A percentile compares a stretch with the other conserved stretches of the same genome.
These are phyloP conservation scores for Podaxis sp. DNA, from an alignment of 768 basidiomycete species.

Conservation along the genomic window DNA sequence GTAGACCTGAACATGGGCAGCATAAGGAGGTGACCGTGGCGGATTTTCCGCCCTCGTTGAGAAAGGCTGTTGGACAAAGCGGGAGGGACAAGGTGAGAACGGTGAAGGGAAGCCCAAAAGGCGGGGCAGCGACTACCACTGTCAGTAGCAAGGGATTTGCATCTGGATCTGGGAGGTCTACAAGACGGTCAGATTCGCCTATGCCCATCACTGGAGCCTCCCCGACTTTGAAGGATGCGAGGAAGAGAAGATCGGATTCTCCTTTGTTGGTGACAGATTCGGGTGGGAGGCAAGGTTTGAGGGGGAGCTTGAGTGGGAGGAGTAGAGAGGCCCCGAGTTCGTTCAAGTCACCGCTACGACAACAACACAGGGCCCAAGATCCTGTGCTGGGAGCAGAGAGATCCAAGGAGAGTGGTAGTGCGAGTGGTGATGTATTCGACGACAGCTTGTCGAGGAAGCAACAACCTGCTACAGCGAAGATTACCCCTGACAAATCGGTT, in stretches of 20 bases:
- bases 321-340: background rate
- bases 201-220: background rate
- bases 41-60: background rate
- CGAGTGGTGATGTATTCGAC: no score
- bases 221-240: background rate
- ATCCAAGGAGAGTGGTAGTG: no score
- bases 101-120: background rate
- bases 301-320: no score
- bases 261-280: background rate
- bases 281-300: background rate
- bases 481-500: no score
- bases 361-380: background rate
- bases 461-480: no score
- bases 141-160: no score
- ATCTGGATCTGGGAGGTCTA: no score
- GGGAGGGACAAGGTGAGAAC: background rate
- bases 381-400: no score
- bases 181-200: background rate
- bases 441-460: no score
- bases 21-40: background rate
- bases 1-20: background rate
- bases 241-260: slow-evolving; percentile 1
- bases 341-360: background rate
- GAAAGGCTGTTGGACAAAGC: background rate
- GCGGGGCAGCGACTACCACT: background rate